Evolutionary conservation across 768 basidiomycete species (phyloP).

Genomic region (Rhizopogon roseolus): DNA sequence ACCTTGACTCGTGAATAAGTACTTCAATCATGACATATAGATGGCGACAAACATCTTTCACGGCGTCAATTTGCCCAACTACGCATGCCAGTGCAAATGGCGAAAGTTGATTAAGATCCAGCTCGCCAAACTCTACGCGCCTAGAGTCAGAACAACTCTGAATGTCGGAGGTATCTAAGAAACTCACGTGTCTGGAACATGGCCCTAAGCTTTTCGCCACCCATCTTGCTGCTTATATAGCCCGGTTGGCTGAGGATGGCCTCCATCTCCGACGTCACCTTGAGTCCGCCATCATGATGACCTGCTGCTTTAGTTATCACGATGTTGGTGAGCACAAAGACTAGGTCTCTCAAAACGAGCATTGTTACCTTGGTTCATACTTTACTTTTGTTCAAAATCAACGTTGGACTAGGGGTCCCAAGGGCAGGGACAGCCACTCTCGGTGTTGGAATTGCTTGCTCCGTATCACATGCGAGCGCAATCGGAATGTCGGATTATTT

Average conservation of each 20-base stretch:
- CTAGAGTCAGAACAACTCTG: neutral
- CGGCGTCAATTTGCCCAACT: constrained; percentile 13
- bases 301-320: neutral
- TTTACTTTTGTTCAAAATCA: too few relatives aligned
- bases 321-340: neutral
- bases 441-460: too few relatives aligned
- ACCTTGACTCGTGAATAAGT: constrained; percentile 8
- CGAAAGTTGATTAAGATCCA: constrained; percentile 16
- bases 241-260: constrained; percentile 20
- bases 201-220: constrained; percentile 19
- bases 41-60: constrained; percentile 16
- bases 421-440: too few relatives aligned
- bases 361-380: neutral
- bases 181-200: constrained; percentile 26
- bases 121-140: constrained; percentile 11
- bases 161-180: neutral
- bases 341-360: neutral
- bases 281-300: constrained; percentile 16
- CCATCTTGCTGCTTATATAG: constrained; percentile 18
- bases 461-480: too few relatives aligned
- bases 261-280: constrained; percentile 21
- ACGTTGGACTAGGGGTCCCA: too few relatives aligned
- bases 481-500: too few relatives aligned
- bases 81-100: constrained; percentile 21
- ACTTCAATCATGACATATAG: neutral